Base-by-base conservation (phyloP, 768 basidiomycete genomes). In the Hirschioporus abietinus region DNA sequence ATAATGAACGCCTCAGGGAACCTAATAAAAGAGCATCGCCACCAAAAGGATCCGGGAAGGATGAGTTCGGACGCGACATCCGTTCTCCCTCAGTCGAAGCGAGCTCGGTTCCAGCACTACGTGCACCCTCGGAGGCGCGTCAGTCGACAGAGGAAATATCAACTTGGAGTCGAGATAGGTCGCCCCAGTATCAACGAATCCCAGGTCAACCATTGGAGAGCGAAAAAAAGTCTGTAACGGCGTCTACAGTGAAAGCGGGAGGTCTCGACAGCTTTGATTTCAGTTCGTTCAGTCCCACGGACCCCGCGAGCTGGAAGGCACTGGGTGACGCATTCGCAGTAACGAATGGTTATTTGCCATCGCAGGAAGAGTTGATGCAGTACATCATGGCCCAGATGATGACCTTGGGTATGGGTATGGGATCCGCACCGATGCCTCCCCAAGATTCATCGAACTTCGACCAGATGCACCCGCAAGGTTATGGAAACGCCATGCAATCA, bases 31-130 rank as follows among this genome's bases (percentile, higher is more conserved):
- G 72, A 60, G 59, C 68, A 35, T 63, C 65, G 57, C 35, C 72
- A 73, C 69, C 69, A 64, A 78, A 73, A 63, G 73, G 73, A 64
- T 70, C 74, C n/a, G 87, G 79, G 66, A 92, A 87, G 77, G 92
- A 94, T 83, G 92, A 94, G 76, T 94, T 94, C 77, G 92, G 92
- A 70, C 88, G 92, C 71, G 91, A 93, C 74, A 82, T 92, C 73
- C 83, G 92, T 71, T 78, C 84, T 36, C 76, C 78, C 58, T 87
- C 90, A 52, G 79, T 83, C 60, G 60, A 61, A 34, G 42, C 20
- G 42, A 20, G 15, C 20, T 52, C 42, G 3, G 42, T 20, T 1
- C 42, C 42, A 52, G 20, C 42, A 12, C 42, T 5, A 52, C 42
- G 42, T 20, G 42, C 42, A 5, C 42, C 42, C 6, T 52, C 42